Conservation (phyloP, 2,329 filamentous ascomycete species). For the Penicillium sp. region DNA sequence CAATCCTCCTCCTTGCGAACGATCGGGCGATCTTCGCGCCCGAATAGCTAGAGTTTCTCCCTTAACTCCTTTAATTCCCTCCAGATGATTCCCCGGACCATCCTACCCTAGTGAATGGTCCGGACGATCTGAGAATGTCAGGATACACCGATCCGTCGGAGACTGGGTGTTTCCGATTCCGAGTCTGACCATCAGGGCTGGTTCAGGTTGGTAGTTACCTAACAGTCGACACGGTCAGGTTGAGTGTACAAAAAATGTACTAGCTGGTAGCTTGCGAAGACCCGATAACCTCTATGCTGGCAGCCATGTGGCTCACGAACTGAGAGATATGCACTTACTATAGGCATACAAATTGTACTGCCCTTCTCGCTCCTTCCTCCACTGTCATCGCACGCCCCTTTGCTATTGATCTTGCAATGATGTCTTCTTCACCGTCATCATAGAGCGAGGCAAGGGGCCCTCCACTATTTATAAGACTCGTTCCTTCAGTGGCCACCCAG, state of each 20-base stretch:
- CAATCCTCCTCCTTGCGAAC: neutral
- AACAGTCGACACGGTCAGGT: too few relatives aligned
- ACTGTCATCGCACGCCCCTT: neutral
- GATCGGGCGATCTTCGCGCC: neutral
- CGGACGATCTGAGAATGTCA: neutral
- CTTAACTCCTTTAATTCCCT: neutral
- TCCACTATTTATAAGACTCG: neutral
- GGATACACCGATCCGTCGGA: neutral
- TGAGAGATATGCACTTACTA: neutral
- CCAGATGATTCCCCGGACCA: neutral
- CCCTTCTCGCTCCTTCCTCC: neutral
- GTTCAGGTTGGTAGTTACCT: neutral
- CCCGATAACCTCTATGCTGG: neutral
- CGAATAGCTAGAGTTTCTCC: neutral
- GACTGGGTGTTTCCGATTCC: neutral
- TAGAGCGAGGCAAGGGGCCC: conserved; percentile 6
- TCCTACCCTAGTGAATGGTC: neutral
- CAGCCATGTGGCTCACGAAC: neutral
- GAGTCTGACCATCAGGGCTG: conserved; percentile 1
- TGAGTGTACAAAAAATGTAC: too few relatives aligned
- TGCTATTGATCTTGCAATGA: neutral
- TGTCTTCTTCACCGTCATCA: neutral
- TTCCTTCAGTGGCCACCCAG: neutral
- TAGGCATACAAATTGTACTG: too few relatives aligned
- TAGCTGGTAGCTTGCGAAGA: too few relatives aligned